phyloP scores from a whole-genome alignment of 2,329 filamentous ascomycete species.

The Xylariomycetidae sp. region DNA sequence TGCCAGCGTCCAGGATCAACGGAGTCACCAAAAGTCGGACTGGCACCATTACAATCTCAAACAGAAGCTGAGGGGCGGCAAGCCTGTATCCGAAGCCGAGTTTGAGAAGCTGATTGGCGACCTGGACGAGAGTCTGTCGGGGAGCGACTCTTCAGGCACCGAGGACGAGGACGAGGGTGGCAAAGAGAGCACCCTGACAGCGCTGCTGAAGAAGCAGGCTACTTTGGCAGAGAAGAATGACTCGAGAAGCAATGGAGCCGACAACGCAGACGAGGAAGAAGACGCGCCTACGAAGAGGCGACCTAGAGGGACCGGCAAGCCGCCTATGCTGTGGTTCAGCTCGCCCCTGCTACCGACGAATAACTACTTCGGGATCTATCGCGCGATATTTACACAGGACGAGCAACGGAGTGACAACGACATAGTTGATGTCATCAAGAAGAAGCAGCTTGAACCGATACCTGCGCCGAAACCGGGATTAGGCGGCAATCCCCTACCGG shows the following conservation, averaged over 20 bases:
- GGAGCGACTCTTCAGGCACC: constrained; percentile 68
- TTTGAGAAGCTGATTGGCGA: constrained; percentile 83
- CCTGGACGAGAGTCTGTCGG: constrained; percentile 86
- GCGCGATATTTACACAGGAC: constrained; percentile 66
- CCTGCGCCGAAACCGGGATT: constrained; percentile 47
- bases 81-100: constrained; percentile 68
- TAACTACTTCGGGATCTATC: constrained; percentile 78
- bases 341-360: constrained; percentile 70
- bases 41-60: constrained; percentile 93
- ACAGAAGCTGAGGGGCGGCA: constrained; percentile 71
- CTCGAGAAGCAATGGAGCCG: constrained; percentile 28
- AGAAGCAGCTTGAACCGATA: constrained; percentile 69
- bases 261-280: constrained; percentile 47
- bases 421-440: constrained; percentile 62
- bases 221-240: constrained; percentile 51
- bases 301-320: constrained; percentile 54
- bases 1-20: constrained; percentile 68
- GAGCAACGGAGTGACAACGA: constrained; percentile 61
- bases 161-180: constrained; percentile 55
- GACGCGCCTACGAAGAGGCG: constrained; percentile 40
- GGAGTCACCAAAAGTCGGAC: constrained; percentile 81
- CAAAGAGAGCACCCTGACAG: constrained; percentile 67
- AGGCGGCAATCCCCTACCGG: constrained; percentile 49
- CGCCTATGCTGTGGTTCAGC: constrained; percentile 79
- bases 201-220: constrained; percentile 77